Conservation (phyloP, 2,329 filamentous ascomycete species). For the Grosmannia penicillata region DNA sequence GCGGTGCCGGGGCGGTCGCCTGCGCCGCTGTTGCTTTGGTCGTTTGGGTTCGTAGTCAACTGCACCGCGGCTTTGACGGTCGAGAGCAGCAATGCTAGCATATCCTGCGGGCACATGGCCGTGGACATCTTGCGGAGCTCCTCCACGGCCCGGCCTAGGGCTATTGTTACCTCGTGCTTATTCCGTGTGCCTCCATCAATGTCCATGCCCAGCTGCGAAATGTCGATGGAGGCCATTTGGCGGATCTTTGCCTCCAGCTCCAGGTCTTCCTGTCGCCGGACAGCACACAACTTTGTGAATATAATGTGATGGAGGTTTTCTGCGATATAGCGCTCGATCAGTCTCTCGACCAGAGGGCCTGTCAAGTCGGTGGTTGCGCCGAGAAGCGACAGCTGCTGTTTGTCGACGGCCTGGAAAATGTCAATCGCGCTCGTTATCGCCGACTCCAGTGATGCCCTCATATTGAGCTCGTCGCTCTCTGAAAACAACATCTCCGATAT, state of each 20-base stretch:
- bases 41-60: conserved; percentile 34
- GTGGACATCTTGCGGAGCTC: conserved; percentile 76
- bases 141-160: conserved; percentile 66
- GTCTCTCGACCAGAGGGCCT: conserved; percentile 75
- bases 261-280: conserved; percentile 68
- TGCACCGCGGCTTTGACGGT: conserved; percentile 76
- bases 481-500: conserved; percentile 52
- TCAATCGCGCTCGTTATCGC: conserved; percentile 90
- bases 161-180: conserved; percentile 67
- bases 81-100: conserved; percentile 65
- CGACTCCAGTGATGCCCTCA: conserved; percentile 78
- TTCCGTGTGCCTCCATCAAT: conserved; percentile 65
- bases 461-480: conserved; percentile 81
- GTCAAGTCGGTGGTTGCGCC: conserved; percentile 90
- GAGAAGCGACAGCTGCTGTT: conserved; percentile 81
- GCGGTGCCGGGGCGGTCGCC: not conserved
- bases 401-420: conserved; percentile 88
- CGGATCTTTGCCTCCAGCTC: conserved; percentile 82
- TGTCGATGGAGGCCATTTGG: conserved; percentile 86
- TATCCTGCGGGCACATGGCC: conserved; percentile 71
- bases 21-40: conserved; percentile 8
- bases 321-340: conserved; percentile 88
- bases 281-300: conserved; percentile 66
- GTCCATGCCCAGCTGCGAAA: conserved; percentile 82
- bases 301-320: conserved; percentile 86